A percentile compares a stretch with the other conserved stretches of the same genome.
Evolutionary conservation across 805 yeast species (phyloP).

Genomic region (Hanseniaspora meyeri): DNA sequence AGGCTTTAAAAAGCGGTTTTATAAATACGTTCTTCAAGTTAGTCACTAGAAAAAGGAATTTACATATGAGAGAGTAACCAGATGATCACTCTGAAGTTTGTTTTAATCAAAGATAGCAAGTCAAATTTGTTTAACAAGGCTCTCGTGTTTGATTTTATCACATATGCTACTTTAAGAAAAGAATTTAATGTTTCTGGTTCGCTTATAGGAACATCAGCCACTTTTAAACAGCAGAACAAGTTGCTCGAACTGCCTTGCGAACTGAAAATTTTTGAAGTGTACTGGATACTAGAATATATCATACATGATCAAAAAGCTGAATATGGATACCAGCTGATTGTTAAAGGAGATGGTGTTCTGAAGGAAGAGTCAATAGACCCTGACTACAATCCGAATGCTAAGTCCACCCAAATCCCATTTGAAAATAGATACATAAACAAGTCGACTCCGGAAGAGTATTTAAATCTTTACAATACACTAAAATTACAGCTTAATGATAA

Average conservation of each 20-base stretch:
- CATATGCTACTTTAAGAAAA: constrained; percentile 2
- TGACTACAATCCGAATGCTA: neutral
- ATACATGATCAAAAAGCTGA: neutral
- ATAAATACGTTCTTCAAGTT: too few species aligned
- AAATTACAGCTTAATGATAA: neutral
- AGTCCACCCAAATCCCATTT: neutral
- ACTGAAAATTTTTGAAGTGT: constrained; percentile 1
- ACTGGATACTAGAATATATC: neutral
- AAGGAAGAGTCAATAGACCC: neutral
- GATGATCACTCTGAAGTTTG: neutral
- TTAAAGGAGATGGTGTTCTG: neutral
- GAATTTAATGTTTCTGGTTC: constrained; percentile 1
- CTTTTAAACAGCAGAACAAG: constrained; percentile 6
- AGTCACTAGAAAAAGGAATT: too few species aligned
- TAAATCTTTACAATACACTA: neutral
- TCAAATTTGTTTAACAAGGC: neutral
- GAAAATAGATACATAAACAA: constrained; percentile 1
- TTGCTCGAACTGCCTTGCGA: constrained; percentile 3
- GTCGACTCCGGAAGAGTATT: neutral
- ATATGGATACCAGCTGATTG: neutral
- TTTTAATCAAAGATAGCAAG: neutral
- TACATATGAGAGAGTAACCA: too few species aligned
- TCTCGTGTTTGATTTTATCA: constrained; percentile 3
- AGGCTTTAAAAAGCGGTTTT: too few species aligned
- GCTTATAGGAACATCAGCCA: constrained; percentile 4